A percentile compares a stretch with the other conserved stretches of the same genome.
Conservation (phyloP, 495 filamentous ascomycete species). For the Aspergillus biplanus region DNA sequence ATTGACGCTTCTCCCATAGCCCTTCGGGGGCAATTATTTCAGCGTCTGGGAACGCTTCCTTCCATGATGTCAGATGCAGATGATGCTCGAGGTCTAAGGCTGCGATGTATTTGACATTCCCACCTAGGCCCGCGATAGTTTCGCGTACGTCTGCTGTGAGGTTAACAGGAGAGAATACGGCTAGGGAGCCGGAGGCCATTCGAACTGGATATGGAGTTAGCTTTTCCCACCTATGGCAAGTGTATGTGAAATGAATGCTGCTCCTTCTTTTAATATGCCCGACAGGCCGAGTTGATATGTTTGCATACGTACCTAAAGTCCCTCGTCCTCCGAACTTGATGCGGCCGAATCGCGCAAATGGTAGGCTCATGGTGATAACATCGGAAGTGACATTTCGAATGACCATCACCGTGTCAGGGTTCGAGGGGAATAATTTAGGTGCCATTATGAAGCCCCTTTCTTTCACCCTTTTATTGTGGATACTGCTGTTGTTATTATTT, state of each 20-base stretch:
- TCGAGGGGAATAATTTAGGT: slow-evolving; percentile 55
- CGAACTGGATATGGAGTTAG: slow-evolving; percentile 59
- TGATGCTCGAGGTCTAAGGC: slow-evolving; percentile 92
- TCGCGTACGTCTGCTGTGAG: slow-evolving; percentile 77
- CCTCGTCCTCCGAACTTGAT: slow-evolving; percentile 85
- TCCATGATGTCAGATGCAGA: slow-evolving; percentile 85
- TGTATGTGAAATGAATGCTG: not conserved
- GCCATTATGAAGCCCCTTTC: slow-evolving; percentile 20
- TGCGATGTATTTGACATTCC: slow-evolving; percentile 78
- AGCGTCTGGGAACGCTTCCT: slow-evolving; percentile 73
- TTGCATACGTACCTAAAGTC: slow-evolving; percentile 69
- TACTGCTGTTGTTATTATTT: too few species aligned
- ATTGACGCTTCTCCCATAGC: slow-evolving; percentile 79
- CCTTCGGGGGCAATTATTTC: slow-evolving; percentile 84
- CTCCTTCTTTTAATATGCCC: not conserved
- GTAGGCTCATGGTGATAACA: slow-evolving; percentile 79
- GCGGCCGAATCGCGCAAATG: slow-evolving; percentile 80
- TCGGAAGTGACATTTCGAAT: slow-evolving; percentile 80
- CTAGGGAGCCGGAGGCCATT: slow-evolving; percentile 73
- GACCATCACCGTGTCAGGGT: slow-evolving; percentile 81
- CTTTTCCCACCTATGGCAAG: not conserved
- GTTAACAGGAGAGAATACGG: slow-evolving; percentile 88
- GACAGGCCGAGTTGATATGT: not conserved
- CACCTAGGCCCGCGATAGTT: slow-evolving; percentile 67
- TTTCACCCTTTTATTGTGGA: not conserved